Percentiles rank a stretch among this genome's conserved stretches.
These are phyloP conservation scores for Aegilops umbellulata DNA, from an alignment of 176 grass and related monocot species.

Conservation along the genomic window DNA sequence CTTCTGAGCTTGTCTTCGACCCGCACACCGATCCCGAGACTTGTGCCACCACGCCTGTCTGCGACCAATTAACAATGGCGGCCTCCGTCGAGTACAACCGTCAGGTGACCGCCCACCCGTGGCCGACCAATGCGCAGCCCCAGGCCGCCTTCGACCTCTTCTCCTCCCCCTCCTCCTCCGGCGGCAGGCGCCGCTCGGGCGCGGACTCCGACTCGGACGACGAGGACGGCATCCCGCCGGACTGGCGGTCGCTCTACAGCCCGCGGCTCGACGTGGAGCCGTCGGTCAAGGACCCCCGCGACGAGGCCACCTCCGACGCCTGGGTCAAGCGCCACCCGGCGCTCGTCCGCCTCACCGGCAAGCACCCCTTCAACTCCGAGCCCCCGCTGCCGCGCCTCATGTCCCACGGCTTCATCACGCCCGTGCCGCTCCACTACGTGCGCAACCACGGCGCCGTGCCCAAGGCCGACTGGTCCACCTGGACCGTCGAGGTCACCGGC, in stretches of 20 bases:
- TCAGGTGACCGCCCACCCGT: constrained; percentile 25
- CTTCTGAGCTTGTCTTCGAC: not conserved
- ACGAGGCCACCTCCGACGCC: constrained; percentile 66
- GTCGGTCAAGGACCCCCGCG: constrained; percentile 43
- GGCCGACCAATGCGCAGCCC: constrained; percentile 40
- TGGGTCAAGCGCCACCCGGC: constrained; percentile 68
- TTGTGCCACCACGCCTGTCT: too few species aligned
- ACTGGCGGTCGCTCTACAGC: constrained; percentile 35
- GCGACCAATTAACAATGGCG: constrained; percentile 12
- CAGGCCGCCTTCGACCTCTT: constrained; percentile 49
- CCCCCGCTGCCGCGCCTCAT: constrained; percentile 51
- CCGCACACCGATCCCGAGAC: not conserved
- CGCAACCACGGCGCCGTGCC: constrained; percentile 90
- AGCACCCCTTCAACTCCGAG: constrained; percentile 84
- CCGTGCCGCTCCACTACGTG: constrained; percentile 84
- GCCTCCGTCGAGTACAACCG: constrained; percentile 54
- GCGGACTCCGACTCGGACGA: constrained; percentile 27
- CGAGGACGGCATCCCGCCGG: constrained; percentile 7
- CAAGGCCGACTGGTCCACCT: constrained; percentile 58
- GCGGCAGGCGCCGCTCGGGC: not conserved
- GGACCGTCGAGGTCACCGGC: constrained; percentile 68
- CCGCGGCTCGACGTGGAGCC: constrained; percentile 38
- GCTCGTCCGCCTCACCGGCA: constrained; percentile 74
- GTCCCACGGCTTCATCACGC: constrained; percentile 89
- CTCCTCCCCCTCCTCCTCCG: not conserved